These are phyloP conservation scores for Fusarium hostae DNA, from an alignment of 2,329 filamentous ascomycete genomes.

Conservation along the genomic window DNA sequence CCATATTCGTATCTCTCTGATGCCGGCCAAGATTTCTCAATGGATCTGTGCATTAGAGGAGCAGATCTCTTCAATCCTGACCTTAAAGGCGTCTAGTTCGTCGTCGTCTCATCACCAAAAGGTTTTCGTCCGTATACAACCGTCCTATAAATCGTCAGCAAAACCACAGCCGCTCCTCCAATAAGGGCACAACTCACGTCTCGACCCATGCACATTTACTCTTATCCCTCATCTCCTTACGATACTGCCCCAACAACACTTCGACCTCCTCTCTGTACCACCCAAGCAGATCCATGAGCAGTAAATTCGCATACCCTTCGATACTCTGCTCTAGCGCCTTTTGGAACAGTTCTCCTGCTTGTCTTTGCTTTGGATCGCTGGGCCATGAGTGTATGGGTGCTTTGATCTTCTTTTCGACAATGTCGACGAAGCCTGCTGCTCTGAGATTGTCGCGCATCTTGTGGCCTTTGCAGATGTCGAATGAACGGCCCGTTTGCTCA, in stretches of 20 bases:
- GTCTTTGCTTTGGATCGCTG: conserved; percentile 54
- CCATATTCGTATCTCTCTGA: neutral
- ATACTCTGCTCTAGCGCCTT: conserved; percentile 45
- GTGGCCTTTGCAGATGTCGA: conserved; percentile 32
- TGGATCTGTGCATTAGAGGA: neutral
- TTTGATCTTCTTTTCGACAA: conserved; percentile 49
- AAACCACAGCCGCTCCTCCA: neutral
- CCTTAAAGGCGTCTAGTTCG: neutral
- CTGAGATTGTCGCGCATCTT: conserved; percentile 36
- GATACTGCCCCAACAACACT: conserved; percentile 40
- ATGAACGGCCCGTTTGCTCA: conserved; percentile 44
- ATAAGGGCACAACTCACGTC: conserved; percentile 15
- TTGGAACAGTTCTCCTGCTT: conserved; percentile 52
- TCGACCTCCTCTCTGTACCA: conserved; percentile 44
- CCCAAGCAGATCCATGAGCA: conserved; percentile 45
- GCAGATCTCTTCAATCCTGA: neutral
- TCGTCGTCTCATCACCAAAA: neutral
- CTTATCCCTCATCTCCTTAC: conserved; percentile 28
- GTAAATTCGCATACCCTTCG: conserved; percentile 46
- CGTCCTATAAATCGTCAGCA: conserved; percentile 14
- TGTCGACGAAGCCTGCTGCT: conserved; percentile 51
- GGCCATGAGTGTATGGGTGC: conserved; percentile 58
- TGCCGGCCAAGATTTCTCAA: neutral
- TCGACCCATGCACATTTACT: conserved; percentile 26
- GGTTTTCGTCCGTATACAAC: conserved; percentile 37